Conservation (phyloP, 2,329 filamentous ascomycete species). For the Pseudocercospora crystallina region DNA sequence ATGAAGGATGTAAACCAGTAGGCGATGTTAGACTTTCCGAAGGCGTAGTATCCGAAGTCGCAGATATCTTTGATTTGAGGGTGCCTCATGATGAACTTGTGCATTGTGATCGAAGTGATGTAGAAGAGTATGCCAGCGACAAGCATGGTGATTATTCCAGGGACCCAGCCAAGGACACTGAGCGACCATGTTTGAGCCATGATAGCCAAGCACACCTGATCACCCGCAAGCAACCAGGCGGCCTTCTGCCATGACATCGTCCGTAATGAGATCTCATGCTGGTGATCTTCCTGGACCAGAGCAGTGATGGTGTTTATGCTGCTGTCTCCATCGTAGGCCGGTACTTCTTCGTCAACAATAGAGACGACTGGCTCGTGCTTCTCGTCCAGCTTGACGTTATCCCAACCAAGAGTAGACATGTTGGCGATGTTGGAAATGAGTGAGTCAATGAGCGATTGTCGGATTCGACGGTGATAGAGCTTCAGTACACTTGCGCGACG, state of each 20-base stretch:
- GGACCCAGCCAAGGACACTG: slow-evolving; percentile 50
- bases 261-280: slow-evolving; percentile 54
- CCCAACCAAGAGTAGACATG: neutral
- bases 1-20: slow-evolving; percentile 49
- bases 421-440: neutral
- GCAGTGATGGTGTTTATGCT: slow-evolving; percentile 26
- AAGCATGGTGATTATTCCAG: slow-evolving; percentile 50
- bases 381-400: slow-evolving; percentile 1
- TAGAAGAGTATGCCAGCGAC: slow-evolving; percentile 48
- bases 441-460: neutral
- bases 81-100: slow-evolving; percentile 54
- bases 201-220: slow-evolving; percentile 53
- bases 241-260: slow-evolving; percentile 56
- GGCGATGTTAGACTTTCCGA: slow-evolving; percentile 45
- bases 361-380: slow-evolving; percentile 6
- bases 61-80: slow-evolving; percentile 53
- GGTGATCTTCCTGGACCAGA: slow-evolving; percentile 39
- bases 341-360: slow-evolving; percentile 3
- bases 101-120: slow-evolving; percentile 54
- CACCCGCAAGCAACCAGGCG: slow-evolving; percentile 49
- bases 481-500: no score
- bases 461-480: neutral
- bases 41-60: slow-evolving; percentile 51
- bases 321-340: slow-evolving; percentile 19
- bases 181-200: slow-evolving; percentile 55